These are phyloP conservation scores for Sextonia rubra DNA, from an alignment of 164 flowering plant genomes.

Conservation along the genomic window DNA sequence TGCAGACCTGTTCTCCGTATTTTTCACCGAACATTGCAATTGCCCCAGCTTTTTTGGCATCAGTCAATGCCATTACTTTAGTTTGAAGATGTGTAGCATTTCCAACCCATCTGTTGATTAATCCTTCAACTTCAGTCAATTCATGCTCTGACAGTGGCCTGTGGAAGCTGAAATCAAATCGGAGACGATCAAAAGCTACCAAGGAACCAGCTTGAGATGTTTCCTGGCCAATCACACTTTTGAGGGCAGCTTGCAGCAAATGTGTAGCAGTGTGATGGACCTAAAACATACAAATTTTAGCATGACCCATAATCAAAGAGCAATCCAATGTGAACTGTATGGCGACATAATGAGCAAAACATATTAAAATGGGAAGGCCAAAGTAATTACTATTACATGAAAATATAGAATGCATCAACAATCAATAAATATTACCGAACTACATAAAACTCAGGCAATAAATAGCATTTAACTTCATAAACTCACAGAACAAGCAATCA, in stretches of 20 bases:
- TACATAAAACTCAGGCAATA: too few species aligned
- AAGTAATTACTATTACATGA: background rate
- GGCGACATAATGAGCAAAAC: too few species aligned
- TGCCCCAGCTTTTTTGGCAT: constrained; percentile 90
- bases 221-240: constrained; percentile 72
- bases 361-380: background rate
- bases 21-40: constrained; percentile 99
- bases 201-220: constrained; percentile 98
- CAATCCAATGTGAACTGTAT: background rate
- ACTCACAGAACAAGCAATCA: too few species aligned
- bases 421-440: background rate
- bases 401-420: background rate
- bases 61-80: constrained; percentile 74
- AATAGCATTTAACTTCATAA: too few species aligned
- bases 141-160: constrained; percentile 68
- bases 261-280: constrained; percentile 99
- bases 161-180: constrained; percentile 94
- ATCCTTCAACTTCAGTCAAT: constrained; percentile 60
- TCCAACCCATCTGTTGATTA: constrained; percentile 82
- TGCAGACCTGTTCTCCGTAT: constrained; percentile 79
- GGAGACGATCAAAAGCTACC: constrained; percentile 91
- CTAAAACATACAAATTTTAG: constrained; percentile 30
- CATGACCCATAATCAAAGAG: background rate
- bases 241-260: constrained; percentile 91
- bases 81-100: constrained; percentile 73